Conservation (phyloP, 176 grass and related monocot species). For the Juncus inflexus region DNA sequence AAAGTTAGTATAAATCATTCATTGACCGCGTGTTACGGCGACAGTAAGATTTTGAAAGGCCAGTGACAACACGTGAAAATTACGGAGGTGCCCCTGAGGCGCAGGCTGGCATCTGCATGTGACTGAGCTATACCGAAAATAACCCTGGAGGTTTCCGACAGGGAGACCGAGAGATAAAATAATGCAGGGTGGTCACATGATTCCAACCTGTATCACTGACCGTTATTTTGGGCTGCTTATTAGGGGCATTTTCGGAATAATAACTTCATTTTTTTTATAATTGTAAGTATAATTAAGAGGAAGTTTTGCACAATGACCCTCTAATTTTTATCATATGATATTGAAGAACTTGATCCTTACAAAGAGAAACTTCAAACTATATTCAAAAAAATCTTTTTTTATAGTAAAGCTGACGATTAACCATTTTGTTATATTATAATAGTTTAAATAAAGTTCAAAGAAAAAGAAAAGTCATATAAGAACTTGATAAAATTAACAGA, state of each 20-base stretch:
- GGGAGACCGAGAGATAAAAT: slow-evolving; percentile 26
- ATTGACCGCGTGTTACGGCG: background rate
- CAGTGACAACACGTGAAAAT: slow-evolving; percentile 5
- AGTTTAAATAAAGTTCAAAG: too few relatives aligned
- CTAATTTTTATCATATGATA: too few relatives aligned
- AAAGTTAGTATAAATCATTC: background rate
- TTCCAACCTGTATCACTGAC: slow-evolving; percentile 35
- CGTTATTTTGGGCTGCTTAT: slow-evolving; percentile 26
- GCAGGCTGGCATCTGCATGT: slow-evolving; percentile 19
- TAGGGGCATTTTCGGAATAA: slow-evolving; percentile 18
- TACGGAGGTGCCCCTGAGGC: slow-evolving; percentile 2
- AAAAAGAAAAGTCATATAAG: too few relatives aligned
- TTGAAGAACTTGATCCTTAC: too few relatives aligned
- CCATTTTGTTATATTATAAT: too few relatives aligned
- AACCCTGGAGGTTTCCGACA: slow-evolving; percentile 25
- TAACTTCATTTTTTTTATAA: too few relatives aligned
- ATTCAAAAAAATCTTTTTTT: too few relatives aligned
- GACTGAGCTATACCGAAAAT: slow-evolving; percentile 18
- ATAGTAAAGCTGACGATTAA: too few relatives aligned
- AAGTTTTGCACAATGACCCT: too few relatives aligned
- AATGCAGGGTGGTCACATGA: slow-evolving; percentile 21
- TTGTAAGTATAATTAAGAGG: too few relatives aligned
- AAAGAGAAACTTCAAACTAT: too few relatives aligned
- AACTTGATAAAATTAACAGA: too few relatives aligned
- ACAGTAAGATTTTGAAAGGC: slow-evolving; percentile 1